Evolutionary conservation across 768 basidiomycete genomes (phyloP), one percentile per base, ranked within the genome.

Genomic region (Suillus alpinus): DNA sequence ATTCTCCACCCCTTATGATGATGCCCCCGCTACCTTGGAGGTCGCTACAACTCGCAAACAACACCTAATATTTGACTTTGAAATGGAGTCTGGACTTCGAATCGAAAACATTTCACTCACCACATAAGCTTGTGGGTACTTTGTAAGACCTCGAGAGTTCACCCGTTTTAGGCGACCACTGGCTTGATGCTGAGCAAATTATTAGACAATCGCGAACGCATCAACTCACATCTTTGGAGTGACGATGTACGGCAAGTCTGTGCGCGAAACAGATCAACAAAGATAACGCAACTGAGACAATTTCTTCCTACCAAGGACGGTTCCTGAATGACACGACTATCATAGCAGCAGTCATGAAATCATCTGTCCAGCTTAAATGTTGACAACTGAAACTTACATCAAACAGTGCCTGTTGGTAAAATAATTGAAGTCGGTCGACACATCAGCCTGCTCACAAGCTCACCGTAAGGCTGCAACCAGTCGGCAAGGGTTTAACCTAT

Each of bases 201-300:
- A 39, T 39, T 39, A 55, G 26, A 20, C 6, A 34, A 13, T n/a
- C 32, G 0, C n/a, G 23, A 55, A 26, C 16, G 2, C 14, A 39
- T 34, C 16, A 5, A 39, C 0, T 12, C 23, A 37, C 5, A 18
- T 39, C 23, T 16, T 26, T 10, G 47, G 18, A 59, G 65, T 51
- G 59, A 69, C 59, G 14, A 69, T 65, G 40, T 71, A 71, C 12
- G 69, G 71, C 9, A 72, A 59, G 62, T 74, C 73, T 67, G 43
- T 50, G 14, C 20, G 4, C 29, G 16, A 29, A 31, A 32, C 1
- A 23, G 44, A 32, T 67, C 46, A 60, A 12, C 3, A 16, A 55
- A 16, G 10, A 55, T 26, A 18, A 26, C 20, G 5, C 23, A 39
- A 26, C 37, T 14, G 31, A 8, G 16, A 13, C 16, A 5, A 39